A percentile compares a stretch with the other conserved stretches of the same genome.
phyloP scores from a whole-genome alignment of 371 early-diverging fungal genomes.

The Fennellomyces sp. region DNA sequence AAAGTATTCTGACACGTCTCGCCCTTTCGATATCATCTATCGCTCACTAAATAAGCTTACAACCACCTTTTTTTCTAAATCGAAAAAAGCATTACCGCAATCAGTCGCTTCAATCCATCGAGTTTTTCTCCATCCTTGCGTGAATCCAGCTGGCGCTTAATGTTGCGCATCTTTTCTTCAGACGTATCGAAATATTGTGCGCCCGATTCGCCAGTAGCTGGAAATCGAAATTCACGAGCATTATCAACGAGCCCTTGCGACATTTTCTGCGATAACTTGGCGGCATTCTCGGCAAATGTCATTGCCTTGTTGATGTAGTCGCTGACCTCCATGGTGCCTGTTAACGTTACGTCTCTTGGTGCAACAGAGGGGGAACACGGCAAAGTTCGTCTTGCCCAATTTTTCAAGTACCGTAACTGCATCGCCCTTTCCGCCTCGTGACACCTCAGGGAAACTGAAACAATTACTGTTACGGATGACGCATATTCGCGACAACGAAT shows the following conservation, averaged over 20 bases:
- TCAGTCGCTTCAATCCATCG: slow-evolving; percentile 86
- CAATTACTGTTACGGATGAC: background rate
- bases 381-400: background rate
- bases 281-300: slow-evolving; percentile 80
- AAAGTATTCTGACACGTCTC: slow-evolving; percentile 90
- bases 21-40: slow-evolving; percentile 91
- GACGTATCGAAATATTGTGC: slow-evolving; percentile 87
- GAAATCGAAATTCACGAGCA: slow-evolving; percentile 84
- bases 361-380: background rate
- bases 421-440: background rate
- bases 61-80: background rate
- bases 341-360: no score
- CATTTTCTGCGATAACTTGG: slow-evolving; percentile 81
- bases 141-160: slow-evolving; percentile 77
- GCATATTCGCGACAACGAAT: background rate
- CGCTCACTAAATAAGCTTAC: background rate
- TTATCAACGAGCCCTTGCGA: slow-evolving; percentile 86
- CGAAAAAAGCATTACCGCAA: slow-evolving; percentile 67
- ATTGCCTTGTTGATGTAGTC: slow-evolving; percentile 79
- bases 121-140: slow-evolving; percentile 91
- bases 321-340: slow-evolving; percentile 53
- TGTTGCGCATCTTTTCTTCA: slow-evolving; percentile 81
- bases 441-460: background rate
- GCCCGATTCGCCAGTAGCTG: slow-evolving; percentile 60
- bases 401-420: slow-evolving; percentile 2